Base-by-base conservation (phyloP, 305 asterid genomes). In the Fraxinus sp. region DNA sequence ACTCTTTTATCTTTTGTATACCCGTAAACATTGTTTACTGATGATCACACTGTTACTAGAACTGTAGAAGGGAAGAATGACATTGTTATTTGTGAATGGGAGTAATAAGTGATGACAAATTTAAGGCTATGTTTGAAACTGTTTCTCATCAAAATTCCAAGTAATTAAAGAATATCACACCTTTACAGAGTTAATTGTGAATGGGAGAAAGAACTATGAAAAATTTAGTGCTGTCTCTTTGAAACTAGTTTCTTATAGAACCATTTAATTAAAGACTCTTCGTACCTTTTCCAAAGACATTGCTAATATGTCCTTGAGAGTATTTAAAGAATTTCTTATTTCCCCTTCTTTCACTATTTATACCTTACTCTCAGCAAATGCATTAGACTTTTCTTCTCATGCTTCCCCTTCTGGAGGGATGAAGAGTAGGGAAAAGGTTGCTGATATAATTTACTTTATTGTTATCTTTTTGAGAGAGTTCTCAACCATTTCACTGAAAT, bases 1-100 rank as follows among this genome's bases (percentile, higher is more conserved):
- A 73, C n/a, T 36, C 37, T 81, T 84, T 78, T 81, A 30, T 80
- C 22, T 76, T 55, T 77, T 84, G 75, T 76, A 52, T 52, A 80
- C 57, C 30, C 55, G 24, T 43, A 32, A 68, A 66, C 75, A 35
- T 77, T 66, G 43, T 73, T 33, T 73, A 35, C 30, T 73, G 52
- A 36, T 35, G 52, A 33, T 73, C 55, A 6, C 16, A 18, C 32
- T 73, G 55, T 73, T 18, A n/a, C 14, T 35, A 16, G 30, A 73
- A 36, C 24, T 7, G 28, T 36, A 6, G 30, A 73, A 35, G 77
- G 52, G 41, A 73, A 73, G 77, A 73, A 16, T 36, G 77, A n/a
- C 77, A 73, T 35, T 30, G 24, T 73, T 73, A 73, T 36, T 73
- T 52, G 32, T 77, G 74, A 77, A 82, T 3, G 16, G 73, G 73